These are phyloP conservation scores for Heterobasidion parviporum DNA, from an alignment of 1,284 basidiomycete species.

Conservation along the genomic window DNA sequence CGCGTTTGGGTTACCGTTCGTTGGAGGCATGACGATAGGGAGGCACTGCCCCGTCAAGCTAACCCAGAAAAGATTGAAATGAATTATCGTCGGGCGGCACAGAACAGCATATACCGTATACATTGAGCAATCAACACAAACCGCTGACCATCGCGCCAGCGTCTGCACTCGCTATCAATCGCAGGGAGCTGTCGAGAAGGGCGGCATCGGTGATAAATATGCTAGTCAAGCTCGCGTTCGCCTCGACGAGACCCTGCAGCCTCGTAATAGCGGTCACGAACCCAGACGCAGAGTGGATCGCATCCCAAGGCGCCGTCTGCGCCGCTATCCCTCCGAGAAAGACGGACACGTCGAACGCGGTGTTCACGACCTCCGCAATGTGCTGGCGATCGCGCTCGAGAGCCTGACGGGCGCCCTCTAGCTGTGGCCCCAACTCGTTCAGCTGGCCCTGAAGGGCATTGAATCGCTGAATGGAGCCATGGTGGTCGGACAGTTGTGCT, in stretches of 20 bases:
- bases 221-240: background rate
- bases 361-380: background rate
- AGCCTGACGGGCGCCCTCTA: background rate
- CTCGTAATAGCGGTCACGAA: background rate
- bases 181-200: background rate
- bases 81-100: background rate
- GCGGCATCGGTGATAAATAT: slow-evolving; percentile 1
- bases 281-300: background rate
- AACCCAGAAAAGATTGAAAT: too few species aligned
- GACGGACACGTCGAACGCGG: slow-evolving; percentile 1
- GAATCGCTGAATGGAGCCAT: background rate
- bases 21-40: too few species aligned
- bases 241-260: slow-evolving; percentile 1
- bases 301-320: background rate
- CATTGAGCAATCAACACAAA: background rate
- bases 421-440: background rate
- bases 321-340: background rate
- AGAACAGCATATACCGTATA: background rate
- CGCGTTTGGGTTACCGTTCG: too few species aligned
- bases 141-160: background rate
- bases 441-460: background rate
- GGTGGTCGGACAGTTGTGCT: background rate
- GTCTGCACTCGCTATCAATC: background rate
- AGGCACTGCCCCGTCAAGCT: too few species aligned
- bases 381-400: background rate